phyloP scores from a whole-genome alignment of 352 stramenopile genomes.

The Globisporangium middletonii region DNA sequence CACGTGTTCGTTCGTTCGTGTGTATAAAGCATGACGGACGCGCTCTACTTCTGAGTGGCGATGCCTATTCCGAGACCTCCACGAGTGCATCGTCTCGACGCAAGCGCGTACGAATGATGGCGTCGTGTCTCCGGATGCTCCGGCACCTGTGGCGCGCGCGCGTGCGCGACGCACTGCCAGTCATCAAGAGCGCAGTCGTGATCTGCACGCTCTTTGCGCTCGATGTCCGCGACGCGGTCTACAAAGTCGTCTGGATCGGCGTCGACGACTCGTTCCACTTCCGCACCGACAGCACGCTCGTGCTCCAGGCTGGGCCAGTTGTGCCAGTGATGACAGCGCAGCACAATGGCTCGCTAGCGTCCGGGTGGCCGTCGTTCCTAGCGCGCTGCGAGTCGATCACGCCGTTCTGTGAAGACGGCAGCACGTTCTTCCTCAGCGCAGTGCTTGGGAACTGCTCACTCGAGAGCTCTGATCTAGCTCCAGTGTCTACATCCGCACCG shows the following conservation, averaged over 20 bases:
- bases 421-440: constrained; percentile 24
- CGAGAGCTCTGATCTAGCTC: neutral
- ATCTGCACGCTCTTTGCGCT: constrained; percentile 24
- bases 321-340: constrained; percentile 4
- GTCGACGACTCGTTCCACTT: constrained; percentile 34
- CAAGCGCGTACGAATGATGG: neutral
- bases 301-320: constrained; percentile 17
- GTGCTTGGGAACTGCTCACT: constrained; percentile 24
- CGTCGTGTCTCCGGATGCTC: neutral
- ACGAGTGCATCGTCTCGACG: neutral
- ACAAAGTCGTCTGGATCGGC: constrained; percentile 31
- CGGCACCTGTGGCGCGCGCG: neutral
- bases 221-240: constrained; percentile 27
- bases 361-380: constrained; percentile 32
- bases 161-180: constrained; percentile 1
- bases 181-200: constrained; percentile 14
- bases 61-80: too few species aligned
- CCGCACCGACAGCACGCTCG: constrained; percentile 12
- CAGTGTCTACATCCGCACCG: too few species aligned
- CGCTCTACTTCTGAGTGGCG: too few species aligned
- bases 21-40: too few species aligned
- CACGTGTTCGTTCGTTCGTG: too few species aligned
- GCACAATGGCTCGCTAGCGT: constrained; percentile 10
- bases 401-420: constrained; percentile 13
- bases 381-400: constrained; percentile 24